Evolutionary conservation across 2,329 filamentous ascomycete species (phyloP), one percentile per base, ranked within the genome.

Genomic region (Aspergillus felis): DNA sequence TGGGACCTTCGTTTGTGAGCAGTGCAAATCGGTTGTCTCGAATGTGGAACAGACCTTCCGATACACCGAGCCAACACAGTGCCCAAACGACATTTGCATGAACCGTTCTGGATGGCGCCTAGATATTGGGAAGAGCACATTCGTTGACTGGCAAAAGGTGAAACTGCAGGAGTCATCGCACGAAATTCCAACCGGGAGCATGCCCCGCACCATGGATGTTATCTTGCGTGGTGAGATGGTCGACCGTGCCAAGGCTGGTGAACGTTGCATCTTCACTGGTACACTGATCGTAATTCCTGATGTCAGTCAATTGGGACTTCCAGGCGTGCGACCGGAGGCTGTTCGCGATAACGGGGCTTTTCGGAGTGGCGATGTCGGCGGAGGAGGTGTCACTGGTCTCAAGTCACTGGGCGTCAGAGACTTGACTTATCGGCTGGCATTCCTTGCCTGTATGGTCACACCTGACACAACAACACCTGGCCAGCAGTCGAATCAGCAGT

Each of bases 61-160:
- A 69, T 99, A 97, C 76, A 97, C 93, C 0, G 94, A 99, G 72
- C 94, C 94, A 0, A 93, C 92, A 3, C 91, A 97, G 78, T 99
- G 94, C 66, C 93, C 94, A 9, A 97, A 97, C 70, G 73, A 80
- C 27, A 89, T 84, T 6, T 99, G 94, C 73, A 87, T 87, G 67
- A 99, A 99, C 77, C 87, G 94, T 27, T 80, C 88, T 57, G 91
- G 90, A n/a, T 99, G 94, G 94, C 87, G 92, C 64, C 79, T 99
- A n/a, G 93, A 99, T 67, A 97, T 99, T 68, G 84, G 91, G 47
- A 93, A 96, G 74, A 97, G 92, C 74, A 97, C 92, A 0, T 99
- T 99, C 72, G 90, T 99, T 60, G 94, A 99, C 77, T 99, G 94
- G 94, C 94, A 99, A 73, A 97, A 97, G 74, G 92, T 97, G 25